Percentiles rank a stretch among this genome's conserved stretches.
Conservation (phyloP, 2,329 filamentous ascomycete species). For the Fusarium sp. region DNA sequence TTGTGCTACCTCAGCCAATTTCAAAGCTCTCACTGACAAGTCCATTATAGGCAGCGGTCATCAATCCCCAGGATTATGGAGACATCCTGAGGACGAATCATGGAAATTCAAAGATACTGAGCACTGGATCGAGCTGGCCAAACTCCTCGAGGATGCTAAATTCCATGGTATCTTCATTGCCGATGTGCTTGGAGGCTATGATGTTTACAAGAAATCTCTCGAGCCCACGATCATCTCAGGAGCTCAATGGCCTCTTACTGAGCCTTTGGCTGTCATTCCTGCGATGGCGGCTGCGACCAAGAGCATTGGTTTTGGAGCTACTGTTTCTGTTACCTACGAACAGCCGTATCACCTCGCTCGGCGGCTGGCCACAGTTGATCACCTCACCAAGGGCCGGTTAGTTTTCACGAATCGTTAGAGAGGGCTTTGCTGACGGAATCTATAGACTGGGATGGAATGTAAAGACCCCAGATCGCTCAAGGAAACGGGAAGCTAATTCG, state of each 20-base stretch:
- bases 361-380: slow-evolving; percentile 75
- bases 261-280: slow-evolving; percentile 73
- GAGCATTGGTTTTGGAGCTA: slow-evolving; percentile 77
- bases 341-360: slow-evolving; percentile 77
- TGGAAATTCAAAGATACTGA: slow-evolving; percentile 70
- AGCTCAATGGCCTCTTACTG: slow-evolving; percentile 79
- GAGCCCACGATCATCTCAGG: slow-evolving; percentile 72
- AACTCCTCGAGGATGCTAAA: slow-evolving; percentile 70
- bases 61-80: slow-evolving; percentile 65
- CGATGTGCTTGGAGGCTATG: slow-evolving; percentile 75
- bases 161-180: slow-evolving; percentile 77
- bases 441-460: slow-evolving; percentile 68
- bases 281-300: slow-evolving; percentile 79
- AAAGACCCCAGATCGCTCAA: slow-evolving; percentile 30
- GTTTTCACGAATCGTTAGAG: not conserved
- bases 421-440: not conserved
- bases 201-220: slow-evolving; percentile 75
- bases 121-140: slow-evolving; percentile 72
- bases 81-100: slow-evolving; percentile 74
- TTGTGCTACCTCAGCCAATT: slow-evolving; percentile 9
- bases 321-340: slow-evolving; percentile 78
- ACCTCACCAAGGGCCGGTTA: slow-evolving; percentile 72
- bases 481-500: slow-evolving; percentile 44
- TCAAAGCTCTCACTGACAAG: not conserved
- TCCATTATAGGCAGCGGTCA: slow-evolving; percentile 55